A percentile compares a stretch with the other conserved stretches of the same genome.
These are phyloP conservation scores for Aspergillus alliaceus DNA, from an alignment of 2,329 filamentous ascomycete species.

Conservation along the genomic window DNA sequence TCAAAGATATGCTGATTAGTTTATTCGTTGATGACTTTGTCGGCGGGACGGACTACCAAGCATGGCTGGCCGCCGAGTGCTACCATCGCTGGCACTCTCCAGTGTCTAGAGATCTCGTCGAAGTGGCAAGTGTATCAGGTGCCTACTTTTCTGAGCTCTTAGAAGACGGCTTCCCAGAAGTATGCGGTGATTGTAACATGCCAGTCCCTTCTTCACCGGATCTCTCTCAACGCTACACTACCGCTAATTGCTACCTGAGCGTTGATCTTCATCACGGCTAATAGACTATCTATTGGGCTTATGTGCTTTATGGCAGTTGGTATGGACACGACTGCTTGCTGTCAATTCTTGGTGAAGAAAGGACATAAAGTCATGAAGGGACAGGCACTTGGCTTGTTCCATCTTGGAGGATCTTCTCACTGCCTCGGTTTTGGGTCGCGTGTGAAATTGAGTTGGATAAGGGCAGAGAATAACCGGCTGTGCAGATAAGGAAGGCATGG, in stretches of 20 bases:
- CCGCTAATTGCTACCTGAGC: slow-evolving; percentile 63
- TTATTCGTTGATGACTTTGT: slow-evolving; percentile 54
- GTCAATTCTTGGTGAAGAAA: slow-evolving; percentile 64
- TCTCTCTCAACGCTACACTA: slow-evolving; percentile 62
- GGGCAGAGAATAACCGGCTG: neutral
- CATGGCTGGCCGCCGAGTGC: slow-evolving; percentile 61
- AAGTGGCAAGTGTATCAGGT: slow-evolving; percentile 56
- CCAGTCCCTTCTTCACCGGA: slow-evolving; percentile 25
- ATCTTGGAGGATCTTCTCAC: slow-evolving; percentile 68
- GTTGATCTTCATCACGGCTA: slow-evolving; percentile 66
- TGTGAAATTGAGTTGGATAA: neutral
- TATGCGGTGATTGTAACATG: neutral
- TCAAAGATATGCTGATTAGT: slow-evolving; percentile 59
- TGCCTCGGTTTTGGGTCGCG: slow-evolving; percentile 57
- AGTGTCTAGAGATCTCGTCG: slow-evolving; percentile 57
- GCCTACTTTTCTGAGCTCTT: slow-evolving; percentile 64
- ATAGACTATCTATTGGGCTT: slow-evolving; percentile 61
- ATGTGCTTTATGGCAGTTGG: slow-evolving; percentile 67
- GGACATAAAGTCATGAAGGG: slow-evolving; percentile 66
- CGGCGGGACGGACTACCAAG: slow-evolving; percentile 65
- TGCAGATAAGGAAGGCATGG: neutral
- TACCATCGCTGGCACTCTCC: slow-evolving; percentile 70
- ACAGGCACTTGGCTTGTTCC: slow-evolving; percentile 70
- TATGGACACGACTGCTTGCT: slow-evolving; percentile 71
- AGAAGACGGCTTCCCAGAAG: slow-evolving; percentile 42